Base-by-base conservation (phyloP, 2,329 filamentous ascomycete genomes). In the Berkeleyomyces basicola region DNA sequence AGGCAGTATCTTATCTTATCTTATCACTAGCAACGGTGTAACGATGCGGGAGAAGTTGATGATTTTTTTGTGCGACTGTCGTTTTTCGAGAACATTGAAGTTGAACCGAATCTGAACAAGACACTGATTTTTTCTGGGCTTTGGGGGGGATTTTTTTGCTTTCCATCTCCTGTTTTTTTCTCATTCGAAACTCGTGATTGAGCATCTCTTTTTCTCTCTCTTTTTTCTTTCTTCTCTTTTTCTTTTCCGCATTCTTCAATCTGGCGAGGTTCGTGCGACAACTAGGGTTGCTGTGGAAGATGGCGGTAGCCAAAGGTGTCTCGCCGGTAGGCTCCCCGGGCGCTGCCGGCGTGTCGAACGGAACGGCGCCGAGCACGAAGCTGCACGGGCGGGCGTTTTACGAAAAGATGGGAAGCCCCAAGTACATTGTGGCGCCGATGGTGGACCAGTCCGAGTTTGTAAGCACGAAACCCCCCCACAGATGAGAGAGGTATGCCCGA, bases 381-480 rank as follows among this genome's bases (percentile, higher is more conserved):
- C 76, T 95, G 31, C 83, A 87, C 68, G 93, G 93, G 0, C 79
- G 93, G 64, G 88, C 87, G 10, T 97, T 99, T 72, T 99, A 97
- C 71, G 85, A 96, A 76, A 95, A 88, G 71, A 87, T 99, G 66
- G 93, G 93, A 31, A 91, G 87, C 65, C 93, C 93, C 1, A 96
- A 89, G 74, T 85, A 87, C 67, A 83, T 99, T 39, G 81, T 99
- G 62, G 93, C 93, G 42, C 93, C 93, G 43, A 99, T 99, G 93
- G 93, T 99, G 31, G 92, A 99, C 71, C 89, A 96, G 73, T 96
- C 90, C 40, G 93, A 99, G 77, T 96, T 97, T 77, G 91, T 96
- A 78, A 51, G 62, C 42, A 57, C 9, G 10, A 9, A 14, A 9
- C 5, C 10, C 43, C 16, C 3, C n/a, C n/a, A 10, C 4, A 39